Percentiles rank a stretch among this genome's conserved stretches.
Conservation (phyloP, 352 stramenopile species). For the Globisporangium recalcitrans region DNA sequence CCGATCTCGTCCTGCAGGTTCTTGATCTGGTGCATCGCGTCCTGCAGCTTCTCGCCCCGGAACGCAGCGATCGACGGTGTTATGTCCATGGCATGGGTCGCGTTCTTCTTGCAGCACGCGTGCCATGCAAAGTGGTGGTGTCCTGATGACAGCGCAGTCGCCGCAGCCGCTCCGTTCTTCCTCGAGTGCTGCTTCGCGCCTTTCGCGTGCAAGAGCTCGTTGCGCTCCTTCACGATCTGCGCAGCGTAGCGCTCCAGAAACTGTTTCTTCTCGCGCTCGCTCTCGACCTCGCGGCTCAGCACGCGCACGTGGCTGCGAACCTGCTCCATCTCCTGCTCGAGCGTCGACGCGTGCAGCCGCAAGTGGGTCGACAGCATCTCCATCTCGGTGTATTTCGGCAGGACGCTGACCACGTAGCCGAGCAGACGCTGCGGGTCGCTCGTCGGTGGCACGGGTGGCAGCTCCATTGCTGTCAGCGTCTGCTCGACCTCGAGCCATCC, state of each 20-base stretch:
- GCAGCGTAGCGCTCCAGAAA: constrained; percentile 78
- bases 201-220: constrained; percentile 67
- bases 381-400: constrained; percentile 79
- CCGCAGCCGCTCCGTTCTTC: constrained; percentile 13
- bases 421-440: constrained; percentile 71
- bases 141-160: background rate
- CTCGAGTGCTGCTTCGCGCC: constrained; percentile 32
- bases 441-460: constrained; percentile 61
- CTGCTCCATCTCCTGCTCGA: constrained; percentile 79
- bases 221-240: constrained; percentile 83
- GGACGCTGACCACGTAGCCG: constrained; percentile 66
- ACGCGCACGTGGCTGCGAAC: constrained; percentile 53
- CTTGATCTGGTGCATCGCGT: constrained; percentile 41
- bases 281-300: constrained; percentile 38
- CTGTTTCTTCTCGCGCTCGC: constrained; percentile 70
- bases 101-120: constrained; percentile 77
- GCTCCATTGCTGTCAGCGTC: constrained; percentile 38
- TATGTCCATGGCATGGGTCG: constrained; percentile 54
- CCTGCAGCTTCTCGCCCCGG: constrained; percentile 68
- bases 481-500: constrained; percentile 63
- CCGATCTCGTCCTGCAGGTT: constrained; percentile 50
- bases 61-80: constrained; percentile 69
- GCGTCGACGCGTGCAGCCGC: constrained; percentile 55
- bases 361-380: constrained; percentile 77
- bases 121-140: constrained; percentile 68